These are phyloP conservation scores for Calonectria naviculata DNA, from an alignment of 2,329 filamentous ascomycete species.

Conservation along the genomic window DNA sequence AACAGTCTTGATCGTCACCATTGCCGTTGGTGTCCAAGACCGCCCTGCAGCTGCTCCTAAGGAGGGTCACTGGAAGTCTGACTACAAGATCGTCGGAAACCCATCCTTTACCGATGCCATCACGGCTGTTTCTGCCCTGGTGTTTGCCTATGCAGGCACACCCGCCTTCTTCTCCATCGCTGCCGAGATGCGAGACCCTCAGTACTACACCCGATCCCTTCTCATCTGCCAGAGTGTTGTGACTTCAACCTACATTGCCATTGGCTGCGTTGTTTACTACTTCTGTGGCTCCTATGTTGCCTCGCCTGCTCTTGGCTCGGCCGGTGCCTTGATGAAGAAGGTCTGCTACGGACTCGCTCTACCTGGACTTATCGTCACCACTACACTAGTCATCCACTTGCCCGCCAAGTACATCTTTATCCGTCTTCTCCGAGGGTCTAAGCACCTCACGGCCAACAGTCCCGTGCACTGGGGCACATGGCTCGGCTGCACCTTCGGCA, in stretches of 20 bases:
- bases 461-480: conserved; percentile 11
- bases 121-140: conserved; percentile 44
- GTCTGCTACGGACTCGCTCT: conserved; percentile 53
- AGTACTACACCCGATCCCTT: conserved; percentile 39
- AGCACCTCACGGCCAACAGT: conserved; percentile 14
- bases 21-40: conserved; percentile 34
- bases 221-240: conserved; percentile 41
- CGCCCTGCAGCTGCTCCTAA: conserved; percentile 29
- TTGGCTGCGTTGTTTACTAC: conserved; percentile 56
- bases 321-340: conserved; percentile 54
- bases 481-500: conserved; percentile 28
- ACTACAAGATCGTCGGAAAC: conserved; percentile 43
- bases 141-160: conserved; percentile 52
- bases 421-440: conserved; percentile 7
- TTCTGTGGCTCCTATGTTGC: conserved; percentile 59
- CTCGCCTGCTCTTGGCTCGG: conserved; percentile 59
- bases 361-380: conserved; percentile 43
- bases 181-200: conserved; percentile 46
- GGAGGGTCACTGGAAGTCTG: conserved; percentile 40
- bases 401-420: conserved; percentile 14
- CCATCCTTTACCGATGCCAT: conserved; percentile 47
- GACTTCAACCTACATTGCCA: conserved; percentile 45
- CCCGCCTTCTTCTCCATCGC: conserved; percentile 47
- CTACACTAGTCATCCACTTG: conserved; percentile 39
- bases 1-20: conserved; percentile 34